These are phyloP conservation scores for Suhomyces kunorum DNA, from an alignment of 1,139 yeast genomes.

Conservation along the genomic window DNA sequence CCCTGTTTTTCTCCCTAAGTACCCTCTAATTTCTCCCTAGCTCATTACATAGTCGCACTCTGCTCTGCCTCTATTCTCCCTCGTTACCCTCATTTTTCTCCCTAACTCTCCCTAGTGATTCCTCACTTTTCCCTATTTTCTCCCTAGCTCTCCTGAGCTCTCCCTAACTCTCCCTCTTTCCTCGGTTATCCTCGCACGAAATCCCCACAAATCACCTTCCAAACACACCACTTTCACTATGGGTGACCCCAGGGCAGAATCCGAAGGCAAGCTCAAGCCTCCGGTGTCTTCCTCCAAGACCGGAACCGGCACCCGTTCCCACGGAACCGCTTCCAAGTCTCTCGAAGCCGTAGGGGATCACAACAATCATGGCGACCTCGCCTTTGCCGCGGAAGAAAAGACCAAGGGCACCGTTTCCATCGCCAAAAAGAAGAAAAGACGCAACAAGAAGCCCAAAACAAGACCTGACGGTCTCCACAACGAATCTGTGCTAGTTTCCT, in stretches of 20 bases:
- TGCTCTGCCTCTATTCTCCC: too few relatives aligned
- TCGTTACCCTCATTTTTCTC: too few relatives aligned
- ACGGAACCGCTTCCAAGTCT: too few relatives aligned
- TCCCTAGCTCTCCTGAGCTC: neutral
- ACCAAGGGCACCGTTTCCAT: neutral
- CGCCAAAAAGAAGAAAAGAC: slow-evolving; percentile 10
- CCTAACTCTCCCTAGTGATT: too few relatives aligned
- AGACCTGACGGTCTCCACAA: slow-evolving; percentile 1
- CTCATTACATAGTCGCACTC: too few relatives aligned
- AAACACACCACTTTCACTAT: neutral
- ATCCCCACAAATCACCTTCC: slow-evolving; percentile 3
- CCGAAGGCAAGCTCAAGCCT: too few relatives aligned
- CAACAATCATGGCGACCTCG: neutral
- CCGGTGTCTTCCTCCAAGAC: neutral
- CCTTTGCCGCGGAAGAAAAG: neutral
- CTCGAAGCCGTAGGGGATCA: too few relatives aligned
- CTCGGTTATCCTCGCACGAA: slow-evolving; percentile 1
- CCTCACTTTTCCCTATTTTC: neutral
- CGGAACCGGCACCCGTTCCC: too few relatives aligned
- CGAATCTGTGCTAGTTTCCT: neutral
- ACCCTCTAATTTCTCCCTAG: too few relatives aligned
- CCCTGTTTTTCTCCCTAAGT: too few relatives aligned
- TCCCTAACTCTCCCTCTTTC: neutral
- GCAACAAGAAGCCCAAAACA: slow-evolving; percentile 3
- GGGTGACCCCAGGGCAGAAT: neutral